Evolutionary conservation across 495 filamentous ascomycete genomes (phyloP).

Genomic region (Trichocladium uniseriatum): DNA sequence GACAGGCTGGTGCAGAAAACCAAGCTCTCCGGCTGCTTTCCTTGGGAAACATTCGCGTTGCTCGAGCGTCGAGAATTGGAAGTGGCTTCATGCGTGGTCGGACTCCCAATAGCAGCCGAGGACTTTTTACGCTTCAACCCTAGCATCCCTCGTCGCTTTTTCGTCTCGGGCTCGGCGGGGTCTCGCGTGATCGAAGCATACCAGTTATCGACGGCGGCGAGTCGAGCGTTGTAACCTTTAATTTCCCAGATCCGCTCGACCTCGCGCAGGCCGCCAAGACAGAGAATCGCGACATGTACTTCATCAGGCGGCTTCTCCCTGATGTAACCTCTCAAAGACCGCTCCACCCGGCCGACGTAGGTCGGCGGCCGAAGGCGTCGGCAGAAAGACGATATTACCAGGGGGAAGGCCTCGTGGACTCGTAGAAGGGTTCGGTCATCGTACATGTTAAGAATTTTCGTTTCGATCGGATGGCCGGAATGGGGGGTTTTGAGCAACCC

Average conservation of each 20-base stretch:
- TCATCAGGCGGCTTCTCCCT: slow-evolving; percentile 47
- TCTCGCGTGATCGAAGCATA: slow-evolving; percentile 39
- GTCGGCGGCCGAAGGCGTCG: slow-evolving; percentile 46
- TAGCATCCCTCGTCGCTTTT: slow-evolving; percentile 39
- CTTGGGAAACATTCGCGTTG: slow-evolving; percentile 5
- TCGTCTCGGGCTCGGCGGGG: slow-evolving; percentile 31
- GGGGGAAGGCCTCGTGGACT: slow-evolving; percentile 47
- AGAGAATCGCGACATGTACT: slow-evolving; percentile 45
- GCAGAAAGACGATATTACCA: slow-evolving; percentile 48
- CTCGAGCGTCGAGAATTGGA: not conserved
- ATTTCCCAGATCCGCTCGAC: slow-evolving; percentile 50
- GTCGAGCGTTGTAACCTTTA: slow-evolving; percentile 47
- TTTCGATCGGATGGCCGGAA: slow-evolving; percentile 45
- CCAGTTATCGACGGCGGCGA: slow-evolving; percentile 45
- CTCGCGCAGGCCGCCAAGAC: slow-evolving; percentile 46
- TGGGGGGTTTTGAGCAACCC: slow-evolving; percentile 33
- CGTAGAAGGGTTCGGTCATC: slow-evolving; percentile 45
- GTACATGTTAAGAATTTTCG: slow-evolving; percentile 47
- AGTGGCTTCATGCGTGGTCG: slow-evolving; percentile 2
- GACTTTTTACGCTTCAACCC: slow-evolving; percentile 44
- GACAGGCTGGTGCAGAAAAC: slow-evolving; percentile 45
- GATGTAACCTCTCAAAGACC: slow-evolving; percentile 47
- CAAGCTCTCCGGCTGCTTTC: slow-evolving; percentile 24
- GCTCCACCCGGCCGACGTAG: slow-evolving; percentile 46
- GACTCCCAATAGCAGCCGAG: slow-evolving; percentile 21